Percentiles rank a stretch among this genome's conserved stretches.
These are phyloP conservation scores for Aegilops tauschii DNA, from an alignment of 176 grass and related monocot species.

Conservation along the genomic window DNA sequence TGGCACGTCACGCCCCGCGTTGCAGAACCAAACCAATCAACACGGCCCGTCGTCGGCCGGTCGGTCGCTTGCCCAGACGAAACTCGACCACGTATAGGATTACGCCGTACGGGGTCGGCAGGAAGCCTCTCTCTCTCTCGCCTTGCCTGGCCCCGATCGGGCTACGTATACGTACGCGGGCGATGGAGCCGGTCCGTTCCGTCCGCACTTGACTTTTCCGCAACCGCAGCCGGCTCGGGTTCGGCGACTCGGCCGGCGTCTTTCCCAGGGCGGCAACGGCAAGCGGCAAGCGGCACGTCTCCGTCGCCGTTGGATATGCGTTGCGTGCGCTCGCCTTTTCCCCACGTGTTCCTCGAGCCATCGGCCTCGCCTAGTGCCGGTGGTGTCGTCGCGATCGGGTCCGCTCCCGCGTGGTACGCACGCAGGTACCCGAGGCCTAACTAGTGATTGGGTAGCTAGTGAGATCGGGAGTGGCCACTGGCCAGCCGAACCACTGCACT, in stretches of 20 bases:
- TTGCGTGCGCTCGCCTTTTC: not conserved
- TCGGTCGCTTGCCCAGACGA: not conserved
- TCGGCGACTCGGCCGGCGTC: not conserved
- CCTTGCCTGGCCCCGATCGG: not conserved
- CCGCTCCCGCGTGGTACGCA: not conserved
- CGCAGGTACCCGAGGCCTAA: not conserved
- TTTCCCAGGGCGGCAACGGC: not conserved
- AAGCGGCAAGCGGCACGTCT: constrained; percentile 26
- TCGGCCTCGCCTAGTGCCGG: not conserved
- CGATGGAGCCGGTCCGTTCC: not conserved
- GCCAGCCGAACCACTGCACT: constrained; percentile 19
- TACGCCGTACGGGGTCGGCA: not conserved
- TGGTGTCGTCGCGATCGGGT: not conserved
- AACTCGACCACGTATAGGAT: constrained; percentile 1
- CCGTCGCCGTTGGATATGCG: not conserved
- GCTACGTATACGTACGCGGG: no score
- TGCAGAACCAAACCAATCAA: not conserved
- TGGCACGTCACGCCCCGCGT: constrained; percentile 11
- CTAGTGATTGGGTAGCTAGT: not conserved
- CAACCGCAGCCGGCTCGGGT: not conserved
- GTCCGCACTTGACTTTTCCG: not conserved
- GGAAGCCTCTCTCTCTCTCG: not conserved
- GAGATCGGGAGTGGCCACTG: constrained; percentile 12
- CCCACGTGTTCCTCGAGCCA: constrained; percentile 45
- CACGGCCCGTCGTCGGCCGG: not conserved